Base-by-base conservation (phyloP, 768 basidiomycete species). In the Trametes cubensis region DNA sequence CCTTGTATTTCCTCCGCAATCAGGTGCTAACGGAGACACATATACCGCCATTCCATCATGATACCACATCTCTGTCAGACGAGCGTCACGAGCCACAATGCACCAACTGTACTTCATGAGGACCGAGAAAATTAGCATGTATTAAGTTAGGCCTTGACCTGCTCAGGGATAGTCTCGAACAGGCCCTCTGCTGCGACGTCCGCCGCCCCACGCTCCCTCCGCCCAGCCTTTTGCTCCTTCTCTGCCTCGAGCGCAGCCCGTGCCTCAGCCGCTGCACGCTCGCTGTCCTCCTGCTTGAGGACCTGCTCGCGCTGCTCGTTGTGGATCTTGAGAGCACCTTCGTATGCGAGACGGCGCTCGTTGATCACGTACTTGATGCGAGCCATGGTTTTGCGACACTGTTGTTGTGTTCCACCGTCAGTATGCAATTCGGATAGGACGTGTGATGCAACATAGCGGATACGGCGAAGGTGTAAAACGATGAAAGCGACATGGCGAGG, bases 361-460 rank as follows among this genome's bases (percentile, higher is more conserved):
- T 94, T 94, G 51, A 98, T 79, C 21, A 98, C 87, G 61, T 84
- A 86, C 74, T 98, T 98, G 74, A 98, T 94, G 20, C 93, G 87
- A n/a, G 92, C 94, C 94, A 97, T 96, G 20, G 92, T 89, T 79
- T 95, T 96, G 21, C 91, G 89, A 75, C 87, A 89, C 94, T 97
- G 17, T 7, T 18, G 34, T 14, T n/a, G n/a, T n/a, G n/a, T n/a
- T n/a, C 21, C 38, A 59, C 20, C 47, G 18, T 28, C 15, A 39
- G 44, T 53, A 28, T 41, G 34, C 34, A 11, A n/a, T n/a, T n/a
- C n/a, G n/a, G n/a, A n/a, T n/a, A n/a, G n/a, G n/a, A n/a, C n/a
- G n/a, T n/a, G n/a, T n/a, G n/a, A n/a, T n/a, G n/a, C n/a, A n/a
- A n/a, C n/a, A n/a, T n/a, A n/a, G n/a, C n/a, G n/a, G n/a, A n/a